Evolutionary conservation across 805 yeast species (phyloP), one percentile per base, ranked within the genome.

Genomic region (Kuraishia capsulata): DNA sequence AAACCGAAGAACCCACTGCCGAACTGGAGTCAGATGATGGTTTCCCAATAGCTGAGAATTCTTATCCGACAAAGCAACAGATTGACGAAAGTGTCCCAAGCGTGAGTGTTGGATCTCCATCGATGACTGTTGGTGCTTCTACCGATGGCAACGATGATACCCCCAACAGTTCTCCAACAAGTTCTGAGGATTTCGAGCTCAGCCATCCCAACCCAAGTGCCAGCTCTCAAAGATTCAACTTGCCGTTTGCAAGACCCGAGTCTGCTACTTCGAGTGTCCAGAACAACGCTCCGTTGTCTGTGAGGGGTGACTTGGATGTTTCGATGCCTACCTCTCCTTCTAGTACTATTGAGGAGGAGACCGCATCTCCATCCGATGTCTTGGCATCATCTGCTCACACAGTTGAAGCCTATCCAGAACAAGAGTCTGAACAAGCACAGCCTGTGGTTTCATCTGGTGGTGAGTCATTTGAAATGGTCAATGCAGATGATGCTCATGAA

Each of bases 181-280:
- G 61, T 32, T 69, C 77, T 0, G 17, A 28, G 5, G 78, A 71
- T 17, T 69, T 62, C 56, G 67, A 65, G 39, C 66, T 64, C 45
- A 56, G 62, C 13, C 67, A 63, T 44, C 45, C 51, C 11, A 9
- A 17, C 3, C 35, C 26, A 17, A 35, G 36, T 33, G 40, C 44
- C 17, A 39, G 34, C 29, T 39, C 45, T 11, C 52, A 44, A n/a
- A 44, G 51, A 3, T 48, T 53, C 42, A 76, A 69, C 41, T 60
- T 67, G 31, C 69, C 69, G 4, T 47, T 73, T 53, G 62, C 59
- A 28, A 67, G 92, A 49, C 84, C 94, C 2, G 83, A 80, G 42
- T 84, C 95, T 0, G 74, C 83, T 30, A 84, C 96, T 0, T 87
- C 96, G 0, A 84, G 95, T 33, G 94, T 88, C 25, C 90, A 83